Conservation (phyloP, 441 rosid species). For the Viola pubescens region DNA sequence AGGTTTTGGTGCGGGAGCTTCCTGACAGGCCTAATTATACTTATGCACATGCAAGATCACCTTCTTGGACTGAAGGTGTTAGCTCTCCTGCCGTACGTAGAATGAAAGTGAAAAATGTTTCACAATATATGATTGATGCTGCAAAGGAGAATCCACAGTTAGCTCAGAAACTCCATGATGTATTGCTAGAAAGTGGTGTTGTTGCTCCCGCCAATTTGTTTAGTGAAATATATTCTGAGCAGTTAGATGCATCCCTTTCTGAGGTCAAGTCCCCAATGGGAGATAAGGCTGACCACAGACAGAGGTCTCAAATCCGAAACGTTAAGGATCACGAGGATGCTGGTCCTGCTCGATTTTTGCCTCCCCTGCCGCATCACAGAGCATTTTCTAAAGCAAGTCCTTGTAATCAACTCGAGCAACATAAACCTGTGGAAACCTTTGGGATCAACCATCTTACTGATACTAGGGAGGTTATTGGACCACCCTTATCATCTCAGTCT, state of each 20-base stretch:
- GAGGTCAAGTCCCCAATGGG: conserved; percentile 40
- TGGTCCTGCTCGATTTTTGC: conserved; percentile 48
- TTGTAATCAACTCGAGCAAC: conserved; percentile 30
- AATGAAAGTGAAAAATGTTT: conserved; percentile 97
- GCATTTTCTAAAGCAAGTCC: conserved; percentile 29
- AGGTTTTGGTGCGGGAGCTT: conserved; percentile 32
- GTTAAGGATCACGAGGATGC: conserved; percentile 33
- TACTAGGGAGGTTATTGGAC: conserved; percentile 34
- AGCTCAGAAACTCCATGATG: conserved; percentile 96
- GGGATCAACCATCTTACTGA: conserved; percentile 29
- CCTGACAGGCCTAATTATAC: conserved; percentile 48
- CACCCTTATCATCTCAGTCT: conserved; percentile 28
- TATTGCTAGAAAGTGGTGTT: conserved; percentile 90
- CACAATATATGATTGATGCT: conserved; percentile 91
- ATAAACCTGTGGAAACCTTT: conserved; percentile 32
- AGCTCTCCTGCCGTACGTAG: conserved; percentile 78
- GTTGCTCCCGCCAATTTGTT: conserved; percentile 88
- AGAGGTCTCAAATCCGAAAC: conserved; percentile 23
- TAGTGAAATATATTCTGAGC: conserved; percentile 57
- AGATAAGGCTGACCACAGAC: conserved; percentile 34
- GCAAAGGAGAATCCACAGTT: conserved; percentile 93
- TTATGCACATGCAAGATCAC: conserved; percentile 66
- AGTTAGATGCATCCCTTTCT: conserved; percentile 28
- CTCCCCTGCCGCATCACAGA: conserved; percentile 57
- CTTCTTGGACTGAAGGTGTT: conserved; percentile 99